These are phyloP conservation scores for Cercospora beticola DNA, from an alignment of 2,329 filamentous ascomycete genomes.

Conservation along the genomic window DNA sequence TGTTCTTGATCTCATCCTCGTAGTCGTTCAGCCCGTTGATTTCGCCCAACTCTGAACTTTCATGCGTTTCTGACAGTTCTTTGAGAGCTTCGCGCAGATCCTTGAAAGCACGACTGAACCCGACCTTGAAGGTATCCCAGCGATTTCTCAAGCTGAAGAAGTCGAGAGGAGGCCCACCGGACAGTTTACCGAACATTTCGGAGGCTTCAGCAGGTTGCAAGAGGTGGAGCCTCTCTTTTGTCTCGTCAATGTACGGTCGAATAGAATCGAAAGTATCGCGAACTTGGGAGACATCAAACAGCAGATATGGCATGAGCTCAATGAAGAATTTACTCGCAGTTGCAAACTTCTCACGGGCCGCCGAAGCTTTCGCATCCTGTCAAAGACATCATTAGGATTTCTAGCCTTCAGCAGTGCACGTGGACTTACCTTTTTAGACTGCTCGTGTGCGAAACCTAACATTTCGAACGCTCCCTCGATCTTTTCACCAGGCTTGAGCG, in stretches of 20 bases:
- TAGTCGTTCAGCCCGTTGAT: neutral
- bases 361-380: neutral
- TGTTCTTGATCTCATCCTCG: neutral
- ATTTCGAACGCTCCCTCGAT: no score
- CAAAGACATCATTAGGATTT: neutral
- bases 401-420: no score
- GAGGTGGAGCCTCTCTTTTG: neutral
- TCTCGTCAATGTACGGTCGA: neutral
- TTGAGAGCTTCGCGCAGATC: neutral
- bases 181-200: neutral
- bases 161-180: neutral
- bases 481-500: no score
- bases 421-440: no score
- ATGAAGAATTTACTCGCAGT: neutral
- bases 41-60: neutral
- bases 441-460: no score
- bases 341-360: neutral
- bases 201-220: neutral
- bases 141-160: neutral
- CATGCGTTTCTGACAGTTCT: neutral
- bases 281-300: neutral
- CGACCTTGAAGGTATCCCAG: neutral
- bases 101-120: neutral
- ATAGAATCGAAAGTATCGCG: neutral
- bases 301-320: neutral